A percentile compares a stretch with the other conserved stretches of the same genome.
These are phyloP conservation scores for Ascoidea rubescens DNA, from an alignment of 805 yeast genomes.

Conservation along the genomic window DNA sequence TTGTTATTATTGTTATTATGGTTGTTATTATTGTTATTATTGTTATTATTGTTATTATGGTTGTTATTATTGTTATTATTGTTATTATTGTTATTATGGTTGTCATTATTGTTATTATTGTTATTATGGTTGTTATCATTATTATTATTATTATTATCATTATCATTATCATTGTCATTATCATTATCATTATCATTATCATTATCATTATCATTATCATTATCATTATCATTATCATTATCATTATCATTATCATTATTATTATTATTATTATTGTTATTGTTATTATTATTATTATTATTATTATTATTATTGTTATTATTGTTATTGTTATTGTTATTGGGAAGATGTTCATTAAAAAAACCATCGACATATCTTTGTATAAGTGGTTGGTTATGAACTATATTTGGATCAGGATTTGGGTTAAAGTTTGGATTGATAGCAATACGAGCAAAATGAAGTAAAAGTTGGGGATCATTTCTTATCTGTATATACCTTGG, in stretches of 20 bases:
- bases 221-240: conserved; percentile 6
- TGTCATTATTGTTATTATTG: no score
- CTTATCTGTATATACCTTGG: background rate
- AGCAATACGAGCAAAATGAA: background rate
- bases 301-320: background rate
- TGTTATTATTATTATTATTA: background rate
- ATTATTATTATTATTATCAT: no score
- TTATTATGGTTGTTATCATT: no score
- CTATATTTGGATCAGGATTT: background rate
- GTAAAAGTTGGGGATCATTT: no score
- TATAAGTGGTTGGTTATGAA: no score
- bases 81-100: no score
- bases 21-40: no score
- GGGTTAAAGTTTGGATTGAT: background rate
- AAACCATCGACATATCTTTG: background rate
- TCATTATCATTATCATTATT: conserved; percentile 3
- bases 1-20: no score
- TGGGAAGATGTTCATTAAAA: no score
- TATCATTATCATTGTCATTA: background rate
- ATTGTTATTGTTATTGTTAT: background rate
- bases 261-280: no score
- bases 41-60: no score
- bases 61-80: no score
- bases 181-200: background rate
- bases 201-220: conserved; percentile 10